Base-by-base conservation (phyloP, 352 stramenopile species). In the Phytophthora pisi region DNA sequence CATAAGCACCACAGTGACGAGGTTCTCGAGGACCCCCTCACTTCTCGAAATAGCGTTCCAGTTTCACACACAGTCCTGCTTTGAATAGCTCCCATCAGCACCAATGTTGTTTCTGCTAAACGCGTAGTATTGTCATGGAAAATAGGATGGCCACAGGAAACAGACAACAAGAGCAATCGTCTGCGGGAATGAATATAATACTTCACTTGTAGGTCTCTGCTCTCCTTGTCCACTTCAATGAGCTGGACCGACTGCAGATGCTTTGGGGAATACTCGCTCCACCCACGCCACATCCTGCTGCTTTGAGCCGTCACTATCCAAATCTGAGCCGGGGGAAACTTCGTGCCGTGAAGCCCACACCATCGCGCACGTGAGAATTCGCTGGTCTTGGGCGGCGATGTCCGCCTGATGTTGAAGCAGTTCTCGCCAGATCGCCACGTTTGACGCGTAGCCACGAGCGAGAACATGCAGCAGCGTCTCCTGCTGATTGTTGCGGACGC, bases 401-500 rank as follows among this genome's bases (percentile, higher is more conserved):
- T 71, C 64, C 11, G 57, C 52, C 13, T 72, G 30, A 30, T 72
- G 51, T 24, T 52, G 45, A 6, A 77, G 56, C 30, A 77, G 56
- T 6, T 65, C 60, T 30, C 43, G 36, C 70, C 55, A 84, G 30
- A 74, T 74, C 23, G 9, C 66, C n/a, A 56, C 50, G 52, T 54
- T 77, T 0, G 53, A 78, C 42, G 56, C 54, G 49, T 60, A 72
- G 8, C 73, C 77, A 1, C 65, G 67, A 18, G 77, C 73, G 0
- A 77, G 67, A 4, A 80, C 56, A 24, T 77, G 65, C 7, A 77
- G 43, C 13, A 68, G 43, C 4, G 65, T 77, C 7, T 68, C 56
- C 7, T 62, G 46, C 6, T 63, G 30, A 31, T 57, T 60, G 45
- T 77, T 68, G 2, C 57, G 53, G 16, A 56, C 53, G 23, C 49